Evolutionary conservation across 208 protist genomes (phyloP), one percentile per base, ranked within the genome.

Genomic region (Herpetomonas tarakana): DNA sequence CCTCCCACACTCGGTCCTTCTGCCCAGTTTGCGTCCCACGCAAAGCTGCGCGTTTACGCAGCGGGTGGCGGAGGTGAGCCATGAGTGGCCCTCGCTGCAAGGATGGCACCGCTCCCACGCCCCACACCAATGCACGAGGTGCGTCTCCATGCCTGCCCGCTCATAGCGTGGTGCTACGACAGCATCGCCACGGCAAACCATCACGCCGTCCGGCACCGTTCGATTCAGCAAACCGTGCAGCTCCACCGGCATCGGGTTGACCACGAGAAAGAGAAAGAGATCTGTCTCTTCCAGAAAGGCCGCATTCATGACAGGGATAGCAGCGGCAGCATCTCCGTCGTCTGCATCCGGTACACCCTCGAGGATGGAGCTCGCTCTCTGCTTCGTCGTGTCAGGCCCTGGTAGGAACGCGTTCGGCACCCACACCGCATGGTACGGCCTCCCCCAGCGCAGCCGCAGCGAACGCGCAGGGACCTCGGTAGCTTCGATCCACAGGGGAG

Each of bases 221-320:
- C 3, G 55, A 30, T 21, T 28, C 26, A 18, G 27, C 57, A 9
- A 25, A 21, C 7, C 16, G 21, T 18, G 27, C 3, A 28, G 25
- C 18, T 26, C 12, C 29, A 31, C 63, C 14, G 60, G 58, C 1
- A 65, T 57, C 16, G 71, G 72, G 11, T 62, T 47, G 27, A 35
- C 54, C 45, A 76, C 55, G 18, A 91, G 70, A 16, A 87, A 78
- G n/a, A 84, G 51, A 63, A 87, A 86, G 0, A 91, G 68, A 55
- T 79, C 77, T 1, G 80, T 81, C 51, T 91, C 79, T 28, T 91
- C 77, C 19, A 91, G 27, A 61, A 87, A 85, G 14, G 58, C 61
- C 1, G 74, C 69, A 54, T 91, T 87, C 50, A 83, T 53, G 26
- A 84, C 2, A 24, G 58, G 39, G 3, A 27, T 26, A 18, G 28